A percentile compares a stretch with the other conserved stretches of the same genome.
Conservation (phyloP, 257 asterid species). For the Penstemon newberryi region DNA sequence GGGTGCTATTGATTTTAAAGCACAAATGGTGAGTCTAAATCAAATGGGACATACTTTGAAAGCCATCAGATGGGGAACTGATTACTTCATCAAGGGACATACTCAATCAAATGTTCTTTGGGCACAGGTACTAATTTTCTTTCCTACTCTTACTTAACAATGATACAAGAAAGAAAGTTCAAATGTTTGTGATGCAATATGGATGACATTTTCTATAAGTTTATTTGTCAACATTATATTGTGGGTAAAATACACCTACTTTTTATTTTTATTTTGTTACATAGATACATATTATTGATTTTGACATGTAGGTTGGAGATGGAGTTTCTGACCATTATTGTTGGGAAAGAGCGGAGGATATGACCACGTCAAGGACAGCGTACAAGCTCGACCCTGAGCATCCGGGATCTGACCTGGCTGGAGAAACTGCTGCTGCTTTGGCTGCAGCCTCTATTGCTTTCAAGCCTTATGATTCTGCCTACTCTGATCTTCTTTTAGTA, state of each 20-base stretch:
- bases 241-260: too few species aligned
- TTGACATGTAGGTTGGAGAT: conserved; percentile 65
- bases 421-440: conserved; percentile 85
- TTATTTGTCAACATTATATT: too few species aligned
- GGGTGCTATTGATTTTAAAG: conserved; percentile 65
- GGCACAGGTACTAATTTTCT: conserved; percentile 59
- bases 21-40: conserved; percentile 44
- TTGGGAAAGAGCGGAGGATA: conserved; percentile 96
- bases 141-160: too few species aligned
- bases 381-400: conserved; percentile 78
- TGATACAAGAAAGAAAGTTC: too few species aligned
- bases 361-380: conserved; percentile 80
- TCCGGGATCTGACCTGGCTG: conserved; percentile 95
- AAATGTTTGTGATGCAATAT: too few species aligned
- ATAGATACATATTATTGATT: neutral
- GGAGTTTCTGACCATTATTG: conserved; percentile 86
- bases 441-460: conserved; percentile 87
- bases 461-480: conserved; percentile 59
- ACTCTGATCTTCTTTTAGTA: conserved; percentile 62
- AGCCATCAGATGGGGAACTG: conserved; percentile 96
- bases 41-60: conserved; percentile 73
- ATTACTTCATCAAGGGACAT: conserved; percentile 79
- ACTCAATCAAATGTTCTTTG: conserved; percentile 69
- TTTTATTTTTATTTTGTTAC: too few species aligned
- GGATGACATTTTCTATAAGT: too few species aligned